Evolutionary conservation across 148 eudicot species (phyloP), one percentile per base, ranked within the genome.

Genomic region (Salicornia ramosissima): DNA sequence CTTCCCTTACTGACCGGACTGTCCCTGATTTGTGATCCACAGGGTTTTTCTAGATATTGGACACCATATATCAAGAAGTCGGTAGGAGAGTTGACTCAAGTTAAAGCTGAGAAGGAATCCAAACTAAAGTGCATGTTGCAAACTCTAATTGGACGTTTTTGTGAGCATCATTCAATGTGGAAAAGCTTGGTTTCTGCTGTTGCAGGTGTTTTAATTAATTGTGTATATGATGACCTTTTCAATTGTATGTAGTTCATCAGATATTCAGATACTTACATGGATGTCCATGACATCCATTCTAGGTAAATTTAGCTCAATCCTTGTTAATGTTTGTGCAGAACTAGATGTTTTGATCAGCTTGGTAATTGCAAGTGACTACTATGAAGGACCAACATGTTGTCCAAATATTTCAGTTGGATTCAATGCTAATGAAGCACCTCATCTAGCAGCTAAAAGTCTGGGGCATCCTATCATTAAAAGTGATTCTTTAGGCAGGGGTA

Each of bases 1-100:
- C n/a, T n/a, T n/a, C n/a, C n/a, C 36, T 29, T 42, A 21, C 56
- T 73, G 40, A 51, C 36, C 28, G 31, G 63, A 2, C 51, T 75
- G 14, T 70, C 5, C 25, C 26, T 64, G 29, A 21, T 55, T 31
- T 36, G 60, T 13, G 65, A 11, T 42, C 33, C 85, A 75, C 83
- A 95, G 99, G 99, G 99, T 30, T 87, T 84, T 71, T 79, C 31
- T 65, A 83, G 99, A 67, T 95, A 95, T 83, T 91, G 97, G 99
- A 83, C 90, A 46, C 96, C 97, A 26, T 81, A 65, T 61, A 85
- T 89, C 54, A 95, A 85, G 74, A 81, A 81, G 54, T 81, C 85
- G 77, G 55, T 91, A 16, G 83, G 83, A 46, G 88, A 85, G 80
- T 82, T 95, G 72, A 80, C 90, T 42, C 84, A 83, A 67, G 90